Conservation (phyloP, 352 stramenopile species). For the Globisporangium spiculum region DNA sequence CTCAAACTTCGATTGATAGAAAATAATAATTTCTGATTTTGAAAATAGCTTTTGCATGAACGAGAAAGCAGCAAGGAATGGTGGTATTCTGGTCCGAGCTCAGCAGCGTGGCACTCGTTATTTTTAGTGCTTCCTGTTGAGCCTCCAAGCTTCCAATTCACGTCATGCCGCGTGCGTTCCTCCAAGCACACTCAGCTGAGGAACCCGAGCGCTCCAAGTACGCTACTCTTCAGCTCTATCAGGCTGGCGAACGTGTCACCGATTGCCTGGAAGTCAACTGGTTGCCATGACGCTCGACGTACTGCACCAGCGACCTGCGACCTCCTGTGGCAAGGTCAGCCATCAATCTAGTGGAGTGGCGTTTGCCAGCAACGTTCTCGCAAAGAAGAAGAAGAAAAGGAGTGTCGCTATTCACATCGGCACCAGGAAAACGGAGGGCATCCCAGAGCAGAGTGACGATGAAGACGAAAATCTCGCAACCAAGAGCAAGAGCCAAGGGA, state of each 20-base stretch:
- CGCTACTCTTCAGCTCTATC: neutral
- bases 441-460: conserved; percentile 13
- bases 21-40: neutral
- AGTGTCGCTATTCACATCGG: neutral
- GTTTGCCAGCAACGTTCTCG: neutral
- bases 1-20: neutral
- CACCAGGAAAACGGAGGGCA: neutral
- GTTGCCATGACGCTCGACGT: conserved; percentile 34
- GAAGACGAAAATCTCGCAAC: neutral
- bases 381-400: conserved; percentile 7
- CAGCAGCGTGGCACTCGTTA: too few species aligned
- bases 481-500: neutral
- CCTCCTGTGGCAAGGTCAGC: conserved; percentile 8
- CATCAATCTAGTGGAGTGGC: neutral
- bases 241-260: neutral
- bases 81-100: too few species aligned
- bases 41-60: neutral
- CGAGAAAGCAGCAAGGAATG: too few species aligned
- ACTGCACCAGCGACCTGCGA: conserved; percentile 14
- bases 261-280: neutral
- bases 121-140: too few species aligned
- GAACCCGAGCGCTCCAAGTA: too few species aligned
- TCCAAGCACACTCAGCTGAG: too few species aligned
- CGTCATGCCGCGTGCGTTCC: too few species aligned
- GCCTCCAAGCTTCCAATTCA: too few species aligned